These are phyloP conservation scores for Huntiella abstrusa DNA, from an alignment of 2,329 filamentous ascomycete genomes.

Conservation along the genomic window DNA sequence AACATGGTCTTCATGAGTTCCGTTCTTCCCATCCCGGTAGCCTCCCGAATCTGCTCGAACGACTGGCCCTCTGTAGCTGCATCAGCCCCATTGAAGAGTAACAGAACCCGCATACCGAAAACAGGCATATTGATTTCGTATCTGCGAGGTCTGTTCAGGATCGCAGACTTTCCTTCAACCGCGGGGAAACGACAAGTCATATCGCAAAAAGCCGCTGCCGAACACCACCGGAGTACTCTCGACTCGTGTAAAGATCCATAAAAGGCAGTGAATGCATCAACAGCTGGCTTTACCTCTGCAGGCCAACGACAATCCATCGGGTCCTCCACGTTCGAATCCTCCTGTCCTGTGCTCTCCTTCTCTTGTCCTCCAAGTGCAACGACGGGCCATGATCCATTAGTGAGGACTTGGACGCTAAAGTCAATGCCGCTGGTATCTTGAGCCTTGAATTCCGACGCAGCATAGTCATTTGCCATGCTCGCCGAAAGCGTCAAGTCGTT, in stretches of 20 bases:
- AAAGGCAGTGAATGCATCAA: conserved; percentile 51
- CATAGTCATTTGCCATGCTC: conserved; percentile 60
- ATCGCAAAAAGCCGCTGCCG: conserved; percentile 58
- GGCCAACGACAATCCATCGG: conserved; percentile 17
- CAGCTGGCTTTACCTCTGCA: conserved; percentile 1
- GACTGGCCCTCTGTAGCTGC: conserved; percentile 19
- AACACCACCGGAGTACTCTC: conserved; percentile 69
- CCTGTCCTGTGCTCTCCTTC: background rate
- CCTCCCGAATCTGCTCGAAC: conserved; percentile 64
- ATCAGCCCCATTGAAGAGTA: conserved; percentile 54
- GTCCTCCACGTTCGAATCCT: conserved; percentile 23
- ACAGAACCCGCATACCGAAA: conserved; percentile 73
- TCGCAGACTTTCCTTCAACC: conserved; percentile 47
- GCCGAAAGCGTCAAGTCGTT: conserved; percentile 81
- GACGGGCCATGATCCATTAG: conserved; percentile 86
- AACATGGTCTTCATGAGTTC: conserved; percentile 66
- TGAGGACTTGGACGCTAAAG: conserved; percentile 67
- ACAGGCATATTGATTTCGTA: conserved; percentile 89
- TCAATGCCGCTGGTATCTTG: conserved; percentile 35
- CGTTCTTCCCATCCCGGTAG: conserved; percentile 55
- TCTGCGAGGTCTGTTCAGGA: conserved; percentile 43
- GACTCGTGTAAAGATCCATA: conserved; percentile 79
- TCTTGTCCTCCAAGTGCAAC: conserved; percentile 54
- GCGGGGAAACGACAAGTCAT: conserved; percentile 62
- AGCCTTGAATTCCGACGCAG: conserved; percentile 22